Percentiles rank a stretch among this genome's conserved stretches.
Conservation (phyloP, 768 basidiomycete genomes). For the Favolaschia claudopus region DNA sequence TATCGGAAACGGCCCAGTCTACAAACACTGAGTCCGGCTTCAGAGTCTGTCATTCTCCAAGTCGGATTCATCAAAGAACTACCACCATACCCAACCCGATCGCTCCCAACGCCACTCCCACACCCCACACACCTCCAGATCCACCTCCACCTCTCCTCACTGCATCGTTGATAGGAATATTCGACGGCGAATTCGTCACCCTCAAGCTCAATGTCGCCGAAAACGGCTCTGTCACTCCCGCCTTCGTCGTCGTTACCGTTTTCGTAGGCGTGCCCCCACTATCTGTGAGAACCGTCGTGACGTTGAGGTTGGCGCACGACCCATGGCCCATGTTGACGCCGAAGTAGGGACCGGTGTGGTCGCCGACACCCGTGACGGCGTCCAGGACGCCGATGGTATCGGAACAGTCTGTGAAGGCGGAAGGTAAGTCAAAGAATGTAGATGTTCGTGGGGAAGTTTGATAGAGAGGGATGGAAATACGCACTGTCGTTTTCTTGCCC, state of each 20-base stretch:
- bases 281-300: background rate
- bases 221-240: background rate
- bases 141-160: too few species aligned
- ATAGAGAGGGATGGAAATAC: background rate
- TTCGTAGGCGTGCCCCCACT: slow-evolving; percentile 3
- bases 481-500: slow-evolving; percentile 16
- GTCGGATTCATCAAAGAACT: too few species aligned
- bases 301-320: background rate
- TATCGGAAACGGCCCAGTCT: too few species aligned
- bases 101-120: too few species aligned
- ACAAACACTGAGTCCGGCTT: too few species aligned
- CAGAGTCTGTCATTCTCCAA: too few species aligned
- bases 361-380: background rate
- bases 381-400: slow-evolving; percentile 3
- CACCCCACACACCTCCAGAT: too few species aligned
- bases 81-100: too few species aligned
- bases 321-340: slow-evolving; percentile 9
- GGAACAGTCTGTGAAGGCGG: background rate
- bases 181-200: slow-evolving; percentile 11
- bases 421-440: background rate
- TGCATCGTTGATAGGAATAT: slow-evolving; percentile 9
- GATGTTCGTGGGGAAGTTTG: background rate
- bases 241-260: background rate
- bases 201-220: slow-evolving; percentile 6
- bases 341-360: slow-evolving; percentile 11